These are phyloP conservation scores for Ophioceras dolichostomum DNA, from an alignment of 2,329 filamentous ascomycete genomes.

Conservation along the genomic window DNA sequence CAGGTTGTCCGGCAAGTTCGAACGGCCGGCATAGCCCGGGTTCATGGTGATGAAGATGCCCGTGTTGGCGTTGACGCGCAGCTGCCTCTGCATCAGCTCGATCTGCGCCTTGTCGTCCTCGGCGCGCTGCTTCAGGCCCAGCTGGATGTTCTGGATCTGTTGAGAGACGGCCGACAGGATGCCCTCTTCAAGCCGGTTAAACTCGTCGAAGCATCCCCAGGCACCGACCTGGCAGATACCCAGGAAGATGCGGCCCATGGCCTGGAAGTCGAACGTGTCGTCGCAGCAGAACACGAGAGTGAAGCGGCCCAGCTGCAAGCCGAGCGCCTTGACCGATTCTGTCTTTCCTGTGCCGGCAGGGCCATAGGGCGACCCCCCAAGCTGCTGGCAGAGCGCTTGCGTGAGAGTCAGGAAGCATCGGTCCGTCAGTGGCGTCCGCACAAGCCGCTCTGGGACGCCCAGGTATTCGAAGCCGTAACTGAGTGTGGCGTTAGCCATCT, in stretches of 20 bases:
- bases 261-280: slow-evolving; percentile 98
- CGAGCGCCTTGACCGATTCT: slow-evolving; percentile 95
- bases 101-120: slow-evolving; percentile 81
- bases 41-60: slow-evolving; percentile 99
- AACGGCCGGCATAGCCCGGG: slow-evolving; percentile 94
- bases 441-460: slow-evolving; percentile 88
- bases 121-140: slow-evolving; percentile 76
- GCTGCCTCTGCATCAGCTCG: slow-evolving; percentile 82
- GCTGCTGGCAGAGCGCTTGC: slow-evolving; percentile 84
- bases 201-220: slow-evolving; percentile 99
- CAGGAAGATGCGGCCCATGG: slow-evolving; percentile 98
- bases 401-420: slow-evolving; percentile 97
- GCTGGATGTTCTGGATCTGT: slow-evolving; percentile 98
- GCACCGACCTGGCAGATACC: slow-evolving; percentile 98
- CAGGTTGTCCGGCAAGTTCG: slow-evolving; percentile 94
- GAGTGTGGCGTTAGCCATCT: slow-evolving; percentile 93
- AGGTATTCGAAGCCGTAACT: slow-evolving; percentile 98
- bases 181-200: slow-evolving; percentile 95
- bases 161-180: slow-evolving; percentile 97
- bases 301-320: slow-evolving; percentile 91
- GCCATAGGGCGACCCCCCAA: slow-evolving; percentile 94
- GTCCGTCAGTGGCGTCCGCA: slow-evolving; percentile 92
- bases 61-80: slow-evolving; percentile 83
- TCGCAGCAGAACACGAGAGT: slow-evolving; percentile 99
- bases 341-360: slow-evolving; percentile 98